A percentile compares a stretch with the other conserved stretches of the same genome.
Conservation (phyloP, 164 flowering plant species). For the Dillenia suffruticosa region DNA sequence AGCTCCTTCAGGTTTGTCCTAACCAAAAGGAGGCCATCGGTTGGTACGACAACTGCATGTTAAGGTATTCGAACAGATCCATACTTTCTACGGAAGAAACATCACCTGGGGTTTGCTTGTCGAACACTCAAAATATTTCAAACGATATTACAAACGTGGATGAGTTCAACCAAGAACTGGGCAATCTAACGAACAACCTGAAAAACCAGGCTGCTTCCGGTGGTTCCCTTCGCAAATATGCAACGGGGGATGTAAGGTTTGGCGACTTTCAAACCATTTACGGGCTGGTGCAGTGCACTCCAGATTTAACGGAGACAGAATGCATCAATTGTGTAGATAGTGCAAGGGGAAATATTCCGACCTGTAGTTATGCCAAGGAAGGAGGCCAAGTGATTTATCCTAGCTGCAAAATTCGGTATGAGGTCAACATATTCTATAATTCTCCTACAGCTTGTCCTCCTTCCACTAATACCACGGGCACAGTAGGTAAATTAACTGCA, state of each 20-base stretch:
- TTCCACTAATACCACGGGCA: neutral
- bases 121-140: neutral
- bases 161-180: conserved; percentile 3
- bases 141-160: conserved; percentile 3
- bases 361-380: neutral
- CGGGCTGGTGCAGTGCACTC: conserved; percentile 29
- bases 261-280: conserved; percentile 6
- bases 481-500: neutral
- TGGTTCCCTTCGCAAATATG: conserved; percentile 4
- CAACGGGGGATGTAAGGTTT: conserved; percentile 4
- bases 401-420: conserved; percentile 7
- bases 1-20: conserved; percentile 6
- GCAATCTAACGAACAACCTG: neutral
- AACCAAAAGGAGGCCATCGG: conserved; percentile 3
- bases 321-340: conserved; percentile 20
- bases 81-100: conserved; percentile 1
- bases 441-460: neutral
- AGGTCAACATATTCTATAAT: conserved; percentile 4
- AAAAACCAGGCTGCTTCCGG: neutral
- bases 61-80: conserved; percentile 20
- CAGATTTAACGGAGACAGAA: conserved; percentile 11
- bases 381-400: neutral
- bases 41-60: conserved; percentile 29
- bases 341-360: conserved; percentile 1
- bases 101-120: neutral